Evolutionary conservation across 2,329 filamentous ascomycete genomes (phyloP), one percentile per base, ranked within the genome.

Genomic region (Fonsecaea nubica): DNA sequence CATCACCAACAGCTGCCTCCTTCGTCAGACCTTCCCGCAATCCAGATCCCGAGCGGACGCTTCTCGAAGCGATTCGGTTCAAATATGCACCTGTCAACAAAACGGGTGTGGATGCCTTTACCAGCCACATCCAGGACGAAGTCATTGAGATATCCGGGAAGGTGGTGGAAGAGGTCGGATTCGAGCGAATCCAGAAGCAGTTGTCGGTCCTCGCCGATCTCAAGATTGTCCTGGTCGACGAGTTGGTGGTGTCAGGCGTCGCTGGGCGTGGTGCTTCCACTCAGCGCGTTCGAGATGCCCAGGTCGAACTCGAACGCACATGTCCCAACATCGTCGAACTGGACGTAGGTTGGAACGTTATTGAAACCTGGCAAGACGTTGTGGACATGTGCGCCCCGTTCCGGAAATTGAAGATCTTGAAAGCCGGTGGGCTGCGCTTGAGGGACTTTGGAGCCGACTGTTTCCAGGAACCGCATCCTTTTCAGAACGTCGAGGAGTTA

Each of bases 101-200:
- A 62, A 52, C 64, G 42, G 65, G 68, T 4, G 62, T 71, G 9
- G 61, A 66, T 35, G 56, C 52, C 4, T 56, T 58, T 40, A 33
- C 48, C 1, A 35, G 42, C 3, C 25, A 61, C 33, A 48, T 45
- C 3, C 38, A 50, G 52, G 42, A 68, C 4, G 63, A 52, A 7
- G 50, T 63, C 30, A 60, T 87, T 57, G 80, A 90, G 84, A 84
- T 96, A 83, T 80, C 91, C 79, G 84, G 85, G 42, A 98, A 98
- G 79, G 86, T 93, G 18, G 94, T 92, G 4, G 91, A 98, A 80
- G 94, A 98, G 80, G 87, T 98, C 38, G 95, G 95, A 35, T 98
- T 98, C 73, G 93, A 96, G 72, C 97, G 97, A 82, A 92, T 97
- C 71, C 87, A 90, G 52, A 86, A 86, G 71, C 88, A 93, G 78